Evolutionary conservation across 306 rosid species (phyloP).

Genomic region (Alnus rubra): DNA sequence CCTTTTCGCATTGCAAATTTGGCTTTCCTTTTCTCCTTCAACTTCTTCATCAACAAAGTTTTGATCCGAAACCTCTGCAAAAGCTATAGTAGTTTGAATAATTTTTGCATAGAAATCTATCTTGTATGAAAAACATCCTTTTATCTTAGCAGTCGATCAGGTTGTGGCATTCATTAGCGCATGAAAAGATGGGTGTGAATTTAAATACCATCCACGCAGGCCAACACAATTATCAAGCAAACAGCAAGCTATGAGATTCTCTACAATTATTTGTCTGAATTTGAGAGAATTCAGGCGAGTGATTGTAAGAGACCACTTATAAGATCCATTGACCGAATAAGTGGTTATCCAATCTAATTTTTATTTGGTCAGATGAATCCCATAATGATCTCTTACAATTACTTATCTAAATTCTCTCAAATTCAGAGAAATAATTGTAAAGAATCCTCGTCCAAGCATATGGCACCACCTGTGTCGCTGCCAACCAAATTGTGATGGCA

Average conservation of each 20-base stretch:
- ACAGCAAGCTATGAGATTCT: conserved; percentile 10
- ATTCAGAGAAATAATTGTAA: too few relatives aligned
- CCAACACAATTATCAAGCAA: neutral
- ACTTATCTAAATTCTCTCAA: too few relatives aligned
- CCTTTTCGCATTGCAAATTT: conserved; percentile 32
- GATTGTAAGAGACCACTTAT: too few relatives aligned
- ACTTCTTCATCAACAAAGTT: conserved; percentile 64
- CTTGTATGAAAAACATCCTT: neutral
- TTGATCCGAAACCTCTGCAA: conserved; percentile 75
- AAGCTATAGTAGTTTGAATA: neutral
- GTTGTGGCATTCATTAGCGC: neutral
- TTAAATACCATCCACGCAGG: neutral
- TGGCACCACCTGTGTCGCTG: conserved; percentile 38
- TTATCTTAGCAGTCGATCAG: neutral
- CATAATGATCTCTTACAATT: too few relatives aligned
- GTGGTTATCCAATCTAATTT: too few relatives aligned
- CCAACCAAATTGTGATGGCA: conserved; percentile 29
- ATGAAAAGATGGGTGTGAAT: neutral
- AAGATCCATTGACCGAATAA: too few relatives aligned
- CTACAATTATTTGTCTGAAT: too few relatives aligned
- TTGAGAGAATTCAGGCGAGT: too few relatives aligned
- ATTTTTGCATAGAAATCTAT: neutral
- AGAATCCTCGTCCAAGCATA: too few relatives aligned
- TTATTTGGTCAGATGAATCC: too few relatives aligned
- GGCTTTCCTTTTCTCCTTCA: conserved; percentile 22